Evolutionary conservation across 305 asterid genomes (phyloP), one percentile per base, ranked within the genome.

Genomic region (Solanum hybrid): DNA sequence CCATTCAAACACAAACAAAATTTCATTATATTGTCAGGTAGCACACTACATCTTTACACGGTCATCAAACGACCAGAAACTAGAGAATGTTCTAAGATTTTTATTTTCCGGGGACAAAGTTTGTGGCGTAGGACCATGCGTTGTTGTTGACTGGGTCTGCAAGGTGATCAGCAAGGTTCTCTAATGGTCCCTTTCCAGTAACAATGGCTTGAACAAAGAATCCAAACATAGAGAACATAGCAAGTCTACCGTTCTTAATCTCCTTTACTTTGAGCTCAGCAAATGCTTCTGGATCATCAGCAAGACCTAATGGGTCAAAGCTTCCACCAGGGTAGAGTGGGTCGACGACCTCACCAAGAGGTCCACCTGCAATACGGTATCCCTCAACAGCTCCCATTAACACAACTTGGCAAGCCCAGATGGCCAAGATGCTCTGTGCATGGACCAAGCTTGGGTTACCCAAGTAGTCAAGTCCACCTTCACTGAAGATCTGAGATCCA

Each of bases 201-300:
- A 89, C 91, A 18, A 89, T 89, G 10, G 91, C 91, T 22, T 89
- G 91, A 18, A 89, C 91, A 0, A 90, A 90, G 76, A 86, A 90
- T 78, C 91, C 91, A 4, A 90, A 90, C 91, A 90, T 90, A 11
- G 89, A 90, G 88, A 90, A 90, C 91, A 90, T 90, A 4, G 91
- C 91, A 6, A 90, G 76, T 78, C 92, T 90, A 1, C 92, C 92
- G 10, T 90, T 90, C 89, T 90, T 90, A 6, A 90, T 36, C 82
- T 90, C 92, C 71, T 90, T 90, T 12, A 90, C 92, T 84, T 90
- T 90, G 11, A 90, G 92, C 88, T 90, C 92, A 39, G 92, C 92
- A 35, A 90, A 89, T 3, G 91, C 91, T 37, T 90, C 92, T 0
- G 92, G 92, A 9, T 90, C 92, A 1, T 90, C 91, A 57, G 92